Conservation (phyloP, 768 basidiomycete genomes). For the Termitomyces sp. region DNA sequence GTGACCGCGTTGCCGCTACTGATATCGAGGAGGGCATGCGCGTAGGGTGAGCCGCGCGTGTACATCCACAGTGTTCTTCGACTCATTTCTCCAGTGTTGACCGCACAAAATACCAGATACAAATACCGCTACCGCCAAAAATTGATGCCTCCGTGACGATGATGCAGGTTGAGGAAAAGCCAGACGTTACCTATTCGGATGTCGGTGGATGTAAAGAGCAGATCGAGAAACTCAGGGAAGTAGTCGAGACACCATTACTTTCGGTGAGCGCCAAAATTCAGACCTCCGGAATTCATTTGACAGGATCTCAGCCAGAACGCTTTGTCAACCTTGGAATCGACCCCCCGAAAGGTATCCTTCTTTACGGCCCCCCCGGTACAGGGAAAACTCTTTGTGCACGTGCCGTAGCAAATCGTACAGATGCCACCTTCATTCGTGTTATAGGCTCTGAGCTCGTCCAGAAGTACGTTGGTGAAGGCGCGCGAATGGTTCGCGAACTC, state of each 20-base stretch:
- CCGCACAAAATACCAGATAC: constrained; percentile 96
- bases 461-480: constrained; percentile 99
- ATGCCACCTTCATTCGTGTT: constrained; percentile 98
- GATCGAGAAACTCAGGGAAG: constrained; percentile 97
- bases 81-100: constrained; percentile 63
- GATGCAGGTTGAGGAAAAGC: constrained; percentile 99
- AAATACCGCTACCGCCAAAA: constrained; percentile 97
- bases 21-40: constrained; percentile 99
- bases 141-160: constrained; percentile 99
- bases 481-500: constrained; percentile 96
- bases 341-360: constrained; percentile 95
- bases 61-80: not conserved
- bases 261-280: constrained; percentile 53
- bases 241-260: constrained; percentile 93
- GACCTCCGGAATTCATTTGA: constrained; percentile 11
- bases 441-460: constrained; percentile 99
- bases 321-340: constrained; percentile 98
- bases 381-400: constrained; percentile 98
- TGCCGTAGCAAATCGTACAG: constrained; percentile 97
- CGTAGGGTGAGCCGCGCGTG: constrained; percentile 71
- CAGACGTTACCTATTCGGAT: constrained; percentile 96
- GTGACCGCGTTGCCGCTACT: constrained; percentile 93
- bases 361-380: constrained; percentile 96
- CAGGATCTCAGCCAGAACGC: constrained; percentile 78
- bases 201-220: constrained; percentile 99